These are phyloP conservation scores for Venturia effusa DNA, from an alignment of 2,329 filamentous ascomycete genomes.

Conservation along the genomic window DNA sequence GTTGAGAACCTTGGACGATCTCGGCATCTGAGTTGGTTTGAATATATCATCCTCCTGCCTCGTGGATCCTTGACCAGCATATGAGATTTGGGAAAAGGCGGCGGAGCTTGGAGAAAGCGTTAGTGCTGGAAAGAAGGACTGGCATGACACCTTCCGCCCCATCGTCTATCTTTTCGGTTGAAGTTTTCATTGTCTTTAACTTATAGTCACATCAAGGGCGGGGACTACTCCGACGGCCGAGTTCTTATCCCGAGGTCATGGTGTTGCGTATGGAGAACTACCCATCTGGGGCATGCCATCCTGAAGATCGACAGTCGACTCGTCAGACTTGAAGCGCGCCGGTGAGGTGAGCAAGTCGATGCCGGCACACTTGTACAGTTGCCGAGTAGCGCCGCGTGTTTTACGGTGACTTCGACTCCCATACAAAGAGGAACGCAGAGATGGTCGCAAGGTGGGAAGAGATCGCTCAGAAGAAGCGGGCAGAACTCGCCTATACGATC, in stretches of 20 bases:
- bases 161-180: background rate
- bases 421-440: background rate
- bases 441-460: slow-evolving; percentile 30
- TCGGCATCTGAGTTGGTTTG: too few relatives aligned
- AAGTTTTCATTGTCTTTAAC: background rate
- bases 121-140: too few relatives aligned
- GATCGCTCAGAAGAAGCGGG: slow-evolving; percentile 33
- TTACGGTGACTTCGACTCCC: background rate
- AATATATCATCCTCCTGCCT: too few relatives aligned
- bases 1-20: too few relatives aligned
- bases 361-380: background rate
- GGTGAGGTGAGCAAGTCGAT: background rate
- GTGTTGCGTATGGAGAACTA: background rate
- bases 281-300: background rate
- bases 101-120: too few relatives aligned
- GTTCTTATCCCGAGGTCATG: background rate
- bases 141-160: background rate
- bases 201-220: background rate
- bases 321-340: background rate
- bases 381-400: background rate
- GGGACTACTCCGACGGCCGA: background rate
- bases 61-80: too few relatives aligned
- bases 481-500: slow-evolving; percentile 38
- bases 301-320: background rate
- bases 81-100: too few relatives aligned